These are phyloP conservation scores for Hanseniaspora singularis DNA, from an alignment of 805 yeast genomes.

Conservation along the genomic window DNA sequence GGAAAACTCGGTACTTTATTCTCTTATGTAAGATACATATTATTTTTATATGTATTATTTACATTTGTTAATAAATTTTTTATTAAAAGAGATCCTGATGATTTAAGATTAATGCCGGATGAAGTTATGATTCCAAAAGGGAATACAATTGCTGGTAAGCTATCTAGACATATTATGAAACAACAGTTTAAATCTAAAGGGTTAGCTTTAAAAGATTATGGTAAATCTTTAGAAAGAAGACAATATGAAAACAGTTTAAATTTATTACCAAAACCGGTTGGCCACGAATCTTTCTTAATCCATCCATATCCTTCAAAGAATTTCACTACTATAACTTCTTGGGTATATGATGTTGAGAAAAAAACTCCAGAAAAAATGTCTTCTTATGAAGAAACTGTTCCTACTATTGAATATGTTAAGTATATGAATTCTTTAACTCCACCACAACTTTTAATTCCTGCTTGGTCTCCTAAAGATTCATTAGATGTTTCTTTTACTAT, in stretches of 20 bases:
- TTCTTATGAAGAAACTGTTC: constrained; percentile 15
- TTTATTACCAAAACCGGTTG: constrained; percentile 14
- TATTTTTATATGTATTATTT: constrained; percentile 1
- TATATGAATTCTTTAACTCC: constrained; percentile 22
- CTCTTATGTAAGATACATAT: constrained; percentile 13
- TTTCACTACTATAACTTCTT: constrained; percentile 15
- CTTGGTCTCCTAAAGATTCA: constrained; percentile 18
- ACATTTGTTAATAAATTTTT: constrained; percentile 15
- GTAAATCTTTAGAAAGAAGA: constrained; percentile 16
- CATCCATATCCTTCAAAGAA: constrained; percentile 13
- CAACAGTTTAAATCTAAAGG: constrained; percentile 15
- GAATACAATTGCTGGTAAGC: constrained; percentile 4
- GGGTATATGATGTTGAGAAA: constrained; percentile 14
- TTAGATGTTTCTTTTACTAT: constrained; percentile 21
- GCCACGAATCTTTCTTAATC: constrained; percentile 9
- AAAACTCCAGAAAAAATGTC: constrained; percentile 12
- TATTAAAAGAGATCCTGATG: constrained; percentile 14
- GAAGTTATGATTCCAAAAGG: constrained; percentile 13
- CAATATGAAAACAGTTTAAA: constrained; percentile 15
- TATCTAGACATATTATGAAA: constrained; percentile 15
- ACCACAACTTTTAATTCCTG: constrained; percentile 20
- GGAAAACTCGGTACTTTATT: constrained; percentile 13
- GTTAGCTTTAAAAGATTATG: constrained; percentile 16
- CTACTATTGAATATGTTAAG: constrained; percentile 20
- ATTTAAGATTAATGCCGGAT: constrained; percentile 15